Evolutionary conservation across 2,329 filamentous ascomycete genomes (phyloP).

Genomic region (Knufia petricola): DNA sequence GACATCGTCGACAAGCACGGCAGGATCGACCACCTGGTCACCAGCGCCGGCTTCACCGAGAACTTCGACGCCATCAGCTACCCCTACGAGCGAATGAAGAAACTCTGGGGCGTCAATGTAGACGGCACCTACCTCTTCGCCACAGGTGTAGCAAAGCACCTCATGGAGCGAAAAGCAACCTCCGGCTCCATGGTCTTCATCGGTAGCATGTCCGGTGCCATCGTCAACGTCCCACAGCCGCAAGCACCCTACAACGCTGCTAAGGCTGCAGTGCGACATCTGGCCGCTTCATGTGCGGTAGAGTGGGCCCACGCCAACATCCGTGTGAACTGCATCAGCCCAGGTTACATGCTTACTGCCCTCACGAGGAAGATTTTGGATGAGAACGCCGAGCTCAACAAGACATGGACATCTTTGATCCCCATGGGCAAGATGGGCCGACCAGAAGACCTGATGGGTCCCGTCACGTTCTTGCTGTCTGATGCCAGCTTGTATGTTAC

Average conservation of each 20-base stretch:
- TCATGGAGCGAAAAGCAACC: slow-evolving; percentile 65
- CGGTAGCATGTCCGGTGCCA: slow-evolving; percentile 85
- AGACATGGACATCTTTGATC: slow-evolving; percentile 85
- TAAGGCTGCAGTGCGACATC: slow-evolving; percentile 83
- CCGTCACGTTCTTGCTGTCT: slow-evolving; percentile 75
- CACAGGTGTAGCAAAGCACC: slow-evolving; percentile 47
- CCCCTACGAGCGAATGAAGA: slow-evolving; percentile 80
- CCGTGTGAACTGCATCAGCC: slow-evolving; percentile 88
- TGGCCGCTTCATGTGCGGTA: slow-evolving; percentile 78
- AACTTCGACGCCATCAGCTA: slow-evolving; percentile 90
- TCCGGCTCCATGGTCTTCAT: slow-evolving; percentile 87
- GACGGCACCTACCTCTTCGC: slow-evolving; percentile 41
- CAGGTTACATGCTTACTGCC: slow-evolving; percentile 92
- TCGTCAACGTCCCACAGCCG: slow-evolving; percentile 92
- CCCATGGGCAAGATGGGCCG: slow-evolving; percentile 89
- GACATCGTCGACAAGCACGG: slow-evolving; percentile 63
- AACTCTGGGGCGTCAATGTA: slow-evolving; percentile 90
- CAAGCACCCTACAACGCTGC: slow-evolving; percentile 88
- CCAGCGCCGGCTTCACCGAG: slow-evolving; percentile 92
- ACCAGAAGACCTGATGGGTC: slow-evolving; percentile 86
- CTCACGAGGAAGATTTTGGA: slow-evolving; percentile 92
- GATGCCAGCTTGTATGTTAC: slow-evolving; percentile 68
- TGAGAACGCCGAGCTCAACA: slow-evolving; percentile 80
- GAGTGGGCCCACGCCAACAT: slow-evolving; percentile 87
- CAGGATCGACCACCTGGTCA: slow-evolving; percentile 84